phyloP scores from a whole-genome alignment of 441 rosid species.

The Corymbia citriodora region DNA sequence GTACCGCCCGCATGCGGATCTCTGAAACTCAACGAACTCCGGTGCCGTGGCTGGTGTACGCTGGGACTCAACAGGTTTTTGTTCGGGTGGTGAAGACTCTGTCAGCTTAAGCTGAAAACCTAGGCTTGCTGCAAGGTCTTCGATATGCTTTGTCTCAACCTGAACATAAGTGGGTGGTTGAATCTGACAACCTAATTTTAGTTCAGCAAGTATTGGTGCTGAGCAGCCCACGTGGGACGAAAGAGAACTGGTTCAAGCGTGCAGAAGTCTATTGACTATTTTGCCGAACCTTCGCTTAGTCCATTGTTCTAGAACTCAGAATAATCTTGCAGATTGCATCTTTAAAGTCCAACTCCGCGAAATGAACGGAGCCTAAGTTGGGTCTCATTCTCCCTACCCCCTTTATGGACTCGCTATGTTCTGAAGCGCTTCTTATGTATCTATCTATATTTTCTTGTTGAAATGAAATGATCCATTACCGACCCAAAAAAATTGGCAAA shows the following conservation, averaged over 20 bases:
- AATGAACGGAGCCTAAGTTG: too few relatives aligned
- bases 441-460: too few relatives aligned
- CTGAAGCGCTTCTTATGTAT: too few relatives aligned
- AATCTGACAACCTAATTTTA: neutral
- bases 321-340: too few relatives aligned
- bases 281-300: neutral
- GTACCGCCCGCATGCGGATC: too few relatives aligned
- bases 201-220: neutral
- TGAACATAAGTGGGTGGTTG: neutral
- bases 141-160: too few relatives aligned
- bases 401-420: too few relatives aligned
- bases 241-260: fast-evolving
- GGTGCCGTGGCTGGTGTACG: neutral
- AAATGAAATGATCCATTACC: too few relatives aligned
- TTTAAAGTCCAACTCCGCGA: too few relatives aligned
- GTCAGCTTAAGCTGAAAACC: neutral
- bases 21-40: neutral
- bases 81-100: neutral
- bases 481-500: too few relatives aligned
- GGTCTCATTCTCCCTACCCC: too few relatives aligned
- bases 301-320: too few relatives aligned
- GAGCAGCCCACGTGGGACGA: neutral
- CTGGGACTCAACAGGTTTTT: neutral
- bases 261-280: neutral
- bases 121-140: neutral